Evolutionary conservation across 2,329 filamentous ascomycete genomes (phyloP).

Genomic region (Graphium sp.): DNA sequence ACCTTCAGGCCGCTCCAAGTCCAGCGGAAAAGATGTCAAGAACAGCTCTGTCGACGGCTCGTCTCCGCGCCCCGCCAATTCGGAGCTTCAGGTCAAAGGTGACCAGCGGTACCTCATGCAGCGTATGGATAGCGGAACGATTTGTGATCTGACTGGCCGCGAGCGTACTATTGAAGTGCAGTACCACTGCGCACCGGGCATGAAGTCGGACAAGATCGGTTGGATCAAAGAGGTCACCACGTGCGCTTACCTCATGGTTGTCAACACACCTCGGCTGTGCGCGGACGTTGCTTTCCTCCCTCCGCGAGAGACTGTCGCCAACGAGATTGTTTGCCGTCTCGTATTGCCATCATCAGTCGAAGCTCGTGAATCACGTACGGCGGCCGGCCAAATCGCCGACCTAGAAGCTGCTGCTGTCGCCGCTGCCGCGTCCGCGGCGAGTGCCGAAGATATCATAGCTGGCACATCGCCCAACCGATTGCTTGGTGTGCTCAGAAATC

Average conservation of each 20-base stretch:
- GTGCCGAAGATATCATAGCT: slow-evolving; percentile 7
- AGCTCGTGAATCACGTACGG: slow-evolving; percentile 2
- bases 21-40: slow-evolving; percentile 6
- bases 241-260: slow-evolving; percentile 83
- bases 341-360: slow-evolving; percentile 45
- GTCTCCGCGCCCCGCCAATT: slow-evolving; percentile 17
- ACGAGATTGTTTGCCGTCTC: slow-evolving; percentile 59
- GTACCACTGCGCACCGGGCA: slow-evolving; percentile 61
- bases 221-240: slow-evolving; percentile 90
- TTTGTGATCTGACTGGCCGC: slow-evolving; percentile 72
- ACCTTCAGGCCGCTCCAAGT: neutral
- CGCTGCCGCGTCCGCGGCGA: neutral
- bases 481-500: no score
- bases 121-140: slow-evolving; percentile 59
- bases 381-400: slow-evolving; percentile 1
- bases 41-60: neutral
- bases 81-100: slow-evolving; percentile 64
- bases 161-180: slow-evolving; percentile 74
- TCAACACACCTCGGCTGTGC: slow-evolving; percentile 79
- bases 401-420: slow-evolving; percentile 2
- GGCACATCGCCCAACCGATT: slow-evolving; percentile 9
- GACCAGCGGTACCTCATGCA: slow-evolving; percentile 79
- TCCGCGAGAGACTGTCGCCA: slow-evolving; percentile 58
- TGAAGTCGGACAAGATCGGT: slow-evolving; percentile 58
- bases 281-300: slow-evolving; percentile 75